Base-by-base conservation (phyloP, 805 yeast genomes). In the Yarrowia bubula region DNA sequence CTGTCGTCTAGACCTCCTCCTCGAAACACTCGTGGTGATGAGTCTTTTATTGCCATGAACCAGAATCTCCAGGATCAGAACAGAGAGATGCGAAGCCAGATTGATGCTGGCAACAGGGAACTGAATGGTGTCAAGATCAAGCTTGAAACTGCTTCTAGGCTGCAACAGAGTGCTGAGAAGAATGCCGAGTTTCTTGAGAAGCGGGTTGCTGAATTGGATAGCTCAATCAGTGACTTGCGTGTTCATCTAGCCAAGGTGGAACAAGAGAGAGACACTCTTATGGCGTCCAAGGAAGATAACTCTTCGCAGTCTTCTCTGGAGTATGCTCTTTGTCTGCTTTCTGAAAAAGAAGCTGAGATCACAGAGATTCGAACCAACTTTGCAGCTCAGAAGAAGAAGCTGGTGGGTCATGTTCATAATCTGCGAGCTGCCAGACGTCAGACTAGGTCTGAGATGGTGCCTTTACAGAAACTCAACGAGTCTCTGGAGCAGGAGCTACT, bases 371-470 rank as follows among this genome's bases (percentile, higher is more conserved):
- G 58, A 14, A 35, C 35, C 22, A 22, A 42, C 18, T 42, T 10
- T 17, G 37, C 66, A 1, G 64, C 38, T 31, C 33, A 44, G 44
- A 37, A 42, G 55, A 33, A 68, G 47, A 67, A 67, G 44, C 65
- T 67, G 41, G 66, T 60, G n/a, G 64, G 14, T 6, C 37, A 58
- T 35, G 44, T 58, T 22, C 39, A 43, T 5, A 43, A 18, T 14
- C 51, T 58, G 6, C 50, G 64, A 1, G 42, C 48, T 2, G 51
- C 43, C 3, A 18, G 64, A 3, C 41, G 64, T 1, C 50, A 58
- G 43, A 39, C 61, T 3, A 38, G 61, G 9, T 37, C 61, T 7
- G 61, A 55, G 17, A n/a, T 41, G 10, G 61, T 55, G 15, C 61
- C 61, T 15, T 47, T 55, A n/a, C 61, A 55, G 38, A 55, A 41